Conservation (phyloP, 1,284 basidiomycete species). For the Earliella scabrosa region DNA sequence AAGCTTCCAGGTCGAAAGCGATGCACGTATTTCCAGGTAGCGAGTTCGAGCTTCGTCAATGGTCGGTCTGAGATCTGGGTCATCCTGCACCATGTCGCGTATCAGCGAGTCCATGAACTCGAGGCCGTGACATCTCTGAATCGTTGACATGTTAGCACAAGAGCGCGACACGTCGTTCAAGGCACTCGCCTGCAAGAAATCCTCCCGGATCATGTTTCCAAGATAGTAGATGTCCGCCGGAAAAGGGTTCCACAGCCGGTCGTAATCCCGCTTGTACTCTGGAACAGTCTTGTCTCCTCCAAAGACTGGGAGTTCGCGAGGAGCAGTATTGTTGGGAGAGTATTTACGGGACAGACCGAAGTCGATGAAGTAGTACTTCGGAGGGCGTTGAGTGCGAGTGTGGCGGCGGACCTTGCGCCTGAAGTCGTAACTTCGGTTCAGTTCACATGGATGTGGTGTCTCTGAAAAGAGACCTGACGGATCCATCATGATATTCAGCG, state of each 20-base stretch:
- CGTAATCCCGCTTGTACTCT: constrained; percentile 6
- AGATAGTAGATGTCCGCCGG: constrained; percentile 26
- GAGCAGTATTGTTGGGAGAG: constrained; percentile 6
- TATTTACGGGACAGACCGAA: constrained; percentile 39
- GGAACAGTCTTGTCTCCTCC: constrained; percentile 15
- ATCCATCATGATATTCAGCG: constrained; percentile 43
- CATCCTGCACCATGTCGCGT: constrained; percentile 16
- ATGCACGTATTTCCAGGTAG: constrained; percentile 2
- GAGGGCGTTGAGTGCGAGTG: constrained; percentile 31
- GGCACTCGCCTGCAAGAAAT: constrained; percentile 2
- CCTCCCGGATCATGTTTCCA: constrained; percentile 32
- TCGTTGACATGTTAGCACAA: background rate
- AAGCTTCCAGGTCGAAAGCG: constrained; percentile 7
- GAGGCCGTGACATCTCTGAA: background rate
- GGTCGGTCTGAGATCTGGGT: constrained; percentile 16
- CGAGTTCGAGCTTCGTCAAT: constrained; percentile 14
- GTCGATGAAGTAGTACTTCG: constrained; percentile 38
- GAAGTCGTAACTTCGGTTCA: constrained; percentile 19
- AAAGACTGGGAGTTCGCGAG: background rate
- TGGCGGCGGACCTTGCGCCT: constrained; percentile 27
- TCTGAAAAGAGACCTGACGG: constrained; percentile 30
- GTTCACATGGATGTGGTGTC: constrained; percentile 28
- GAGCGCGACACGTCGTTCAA: no score
- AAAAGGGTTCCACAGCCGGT: constrained; percentile 23
- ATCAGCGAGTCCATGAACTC: constrained; percentile 15